Evolutionary conservation across 768 basidiomycete genomes (phyloP).

Genomic region (Mycena venus): DNA sequence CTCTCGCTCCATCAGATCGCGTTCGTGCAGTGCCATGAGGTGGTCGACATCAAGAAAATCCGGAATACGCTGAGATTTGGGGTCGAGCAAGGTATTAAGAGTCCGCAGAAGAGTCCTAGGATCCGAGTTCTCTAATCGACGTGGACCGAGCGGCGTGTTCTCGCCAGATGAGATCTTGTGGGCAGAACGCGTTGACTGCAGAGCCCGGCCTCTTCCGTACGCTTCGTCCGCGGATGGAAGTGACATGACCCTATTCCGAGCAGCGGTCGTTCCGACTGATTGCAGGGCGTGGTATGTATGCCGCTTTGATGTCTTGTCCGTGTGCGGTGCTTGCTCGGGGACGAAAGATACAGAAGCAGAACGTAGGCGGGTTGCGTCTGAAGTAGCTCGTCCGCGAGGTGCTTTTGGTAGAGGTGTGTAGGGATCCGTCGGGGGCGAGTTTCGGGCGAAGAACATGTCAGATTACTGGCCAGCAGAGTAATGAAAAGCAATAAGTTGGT

Average conservation of each 20-base stretch:
- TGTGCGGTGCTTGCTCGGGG: constrained; percentile 20
- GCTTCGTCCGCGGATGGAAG: constrained; percentile 9
- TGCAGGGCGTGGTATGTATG: constrained; percentile 25
- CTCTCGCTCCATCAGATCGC: constrained; percentile 41
- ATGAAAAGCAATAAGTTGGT: background rate
- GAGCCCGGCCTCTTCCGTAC: constrained; percentile 11
- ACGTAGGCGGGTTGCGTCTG: background rate
- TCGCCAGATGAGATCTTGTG: background rate
- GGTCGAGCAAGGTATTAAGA: constrained; percentile 29
- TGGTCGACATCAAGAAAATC: constrained; percentile 39
- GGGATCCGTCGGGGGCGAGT: constrained; percentile 14
- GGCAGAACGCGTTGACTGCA: background rate
- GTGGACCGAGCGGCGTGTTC: constrained; percentile 5
- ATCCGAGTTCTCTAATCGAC: constrained; percentile 27
- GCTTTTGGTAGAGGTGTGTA: constrained; percentile 25
- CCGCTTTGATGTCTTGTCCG: constrained; percentile 36
- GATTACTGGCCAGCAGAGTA: constrained; percentile 18
- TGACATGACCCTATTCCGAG: constrained; percentile 19
- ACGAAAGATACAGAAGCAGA: constrained; percentile 22
- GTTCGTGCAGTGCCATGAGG: constrained; percentile 41
- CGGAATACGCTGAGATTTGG: constrained; percentile 26
- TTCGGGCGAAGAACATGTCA: constrained; percentile 26
- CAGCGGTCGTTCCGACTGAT: background rate
- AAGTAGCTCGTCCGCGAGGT: constrained; percentile 14
- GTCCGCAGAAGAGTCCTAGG: constrained; percentile 28